A percentile compares a stretch with the other conserved stretches of the same genome.
These are phyloP conservation scores for Tolypocladium album DNA, from an alignment of 2,329 filamentous ascomycete genomes.

Conservation along the genomic window DNA sequence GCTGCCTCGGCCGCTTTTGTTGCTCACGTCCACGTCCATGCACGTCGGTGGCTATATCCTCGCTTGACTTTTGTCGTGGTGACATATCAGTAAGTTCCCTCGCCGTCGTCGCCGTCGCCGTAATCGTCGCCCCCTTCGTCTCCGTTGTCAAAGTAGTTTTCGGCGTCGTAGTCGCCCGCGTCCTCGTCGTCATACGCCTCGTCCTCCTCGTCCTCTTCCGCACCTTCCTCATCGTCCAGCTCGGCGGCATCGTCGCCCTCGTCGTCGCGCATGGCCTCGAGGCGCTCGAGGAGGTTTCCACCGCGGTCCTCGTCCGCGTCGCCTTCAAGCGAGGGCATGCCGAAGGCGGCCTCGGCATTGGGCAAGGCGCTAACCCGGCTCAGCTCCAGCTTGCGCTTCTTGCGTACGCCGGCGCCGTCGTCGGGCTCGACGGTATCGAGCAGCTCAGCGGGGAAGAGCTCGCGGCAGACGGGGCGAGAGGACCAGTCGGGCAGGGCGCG, in stretches of 20 bases:
- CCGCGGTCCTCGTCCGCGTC: conserved; percentile 18
- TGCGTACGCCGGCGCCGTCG: conserved; percentile 21
- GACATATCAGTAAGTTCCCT: conserved; percentile 23
- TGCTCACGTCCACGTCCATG: background rate
- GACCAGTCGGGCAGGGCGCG: conserved; percentile 44
- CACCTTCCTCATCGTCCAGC: conserved; percentile 38
- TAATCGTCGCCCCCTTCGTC: conserved; percentile 43
- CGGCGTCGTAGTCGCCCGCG: conserved; percentile 50
- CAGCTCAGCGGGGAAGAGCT: conserved; percentile 46
- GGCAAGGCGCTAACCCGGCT: conserved; percentile 36
- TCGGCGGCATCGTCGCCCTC: conserved; percentile 38
- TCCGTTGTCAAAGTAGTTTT: conserved; percentile 49
- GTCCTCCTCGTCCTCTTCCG: conserved; percentile 35
- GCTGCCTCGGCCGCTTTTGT: background rate
- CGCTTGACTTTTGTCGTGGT: background rate
- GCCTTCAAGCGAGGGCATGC: conserved; percentile 18
- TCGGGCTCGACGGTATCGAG: conserved; percentile 41
- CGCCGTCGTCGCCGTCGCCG: conserved; percentile 40
- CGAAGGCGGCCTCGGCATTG: conserved; percentile 40
- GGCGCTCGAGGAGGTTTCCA: conserved; percentile 29
- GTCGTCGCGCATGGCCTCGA: conserved; percentile 37
- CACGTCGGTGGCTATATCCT: background rate
- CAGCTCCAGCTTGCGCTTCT: conserved; percentile 35
- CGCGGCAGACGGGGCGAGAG: conserved; percentile 35
- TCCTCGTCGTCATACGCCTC: conserved; percentile 46